Base-by-base conservation (phyloP, 768 basidiomycete genomes). In the Infundibulicybe gibba region DNA sequence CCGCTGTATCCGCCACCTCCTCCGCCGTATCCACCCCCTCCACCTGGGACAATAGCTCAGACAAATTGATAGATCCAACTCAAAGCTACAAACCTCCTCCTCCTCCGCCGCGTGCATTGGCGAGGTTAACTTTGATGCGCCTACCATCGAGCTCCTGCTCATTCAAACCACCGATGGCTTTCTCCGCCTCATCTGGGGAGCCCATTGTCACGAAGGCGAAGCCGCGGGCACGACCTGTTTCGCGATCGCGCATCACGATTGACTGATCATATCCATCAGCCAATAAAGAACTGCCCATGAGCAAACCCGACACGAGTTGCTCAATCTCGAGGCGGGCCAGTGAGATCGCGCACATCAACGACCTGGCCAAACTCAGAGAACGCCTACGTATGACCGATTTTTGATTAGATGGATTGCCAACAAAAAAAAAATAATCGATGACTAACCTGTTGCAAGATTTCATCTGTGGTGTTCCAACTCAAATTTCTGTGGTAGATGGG, bases 181-280 rank as follows among this genome's bases (percentile, higher is more conserved):
- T 72, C 9, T 87, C 71, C 38, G 94, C 94, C 65, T 95, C 92
- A 25, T 67, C 58, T 11, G 59, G 37, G 41, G 66, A 62, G 53
- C 72, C 65, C 66, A 74, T 94, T 45, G 90, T 94, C 52, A 97
- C 94, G 71, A 97, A 97, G 51, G 94, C 94, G 66, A 97, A 97
- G 62, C 94, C 94, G 63, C 94, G 87, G 54, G 92, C 94, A 62
- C 94, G 91, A 50, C 91, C 90, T 54, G 95, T 97, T 63, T 97
- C 95, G 64, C 94, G 91, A 72, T 98, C 94, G 74, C 90, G 88
- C 94, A 95, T 95, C 67, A 95, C 93, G 71, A 95, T 93, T 58
- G 88, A 89, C 92, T 97, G 25, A 69, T 54, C 69, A 55, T 56
- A 25, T 25, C 25, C 48, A 71, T 65, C 58, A 71, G 70, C 61